Conservation (phyloP, 1,284 basidiomycete species). For the Marasmius tenuissimus region DNA sequence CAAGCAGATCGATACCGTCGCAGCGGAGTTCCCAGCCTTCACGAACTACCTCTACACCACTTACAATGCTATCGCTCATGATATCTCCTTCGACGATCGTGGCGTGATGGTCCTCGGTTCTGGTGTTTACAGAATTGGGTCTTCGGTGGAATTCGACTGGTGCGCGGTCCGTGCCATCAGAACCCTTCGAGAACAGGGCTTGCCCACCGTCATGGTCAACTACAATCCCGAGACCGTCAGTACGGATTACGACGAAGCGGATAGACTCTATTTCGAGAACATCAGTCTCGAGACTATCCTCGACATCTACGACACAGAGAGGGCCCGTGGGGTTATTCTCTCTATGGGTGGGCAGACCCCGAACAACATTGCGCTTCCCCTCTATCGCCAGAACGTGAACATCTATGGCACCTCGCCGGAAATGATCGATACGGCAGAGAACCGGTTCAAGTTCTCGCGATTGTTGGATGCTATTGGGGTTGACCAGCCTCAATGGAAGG, state of each 20-base stretch:
- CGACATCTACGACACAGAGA: slow-evolving; percentile 95
- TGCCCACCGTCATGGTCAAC: slow-evolving; percentile 99
- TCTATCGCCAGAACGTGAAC: slow-evolving; percentile 95
- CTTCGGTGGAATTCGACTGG: slow-evolving; percentile 99
- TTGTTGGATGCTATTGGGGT: slow-evolving; percentile 97
- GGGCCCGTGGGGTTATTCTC: slow-evolving; percentile 88
- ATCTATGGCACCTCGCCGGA: slow-evolving; percentile 98
- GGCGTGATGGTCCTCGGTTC: slow-evolving; percentile 98
- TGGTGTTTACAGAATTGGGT: slow-evolving; percentile 98
- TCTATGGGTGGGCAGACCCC: slow-evolving; percentile 99
- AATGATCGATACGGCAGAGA: slow-evolving; percentile 99
- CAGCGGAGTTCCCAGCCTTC: slow-evolving; percentile 97
- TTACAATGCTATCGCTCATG: slow-evolving; percentile 94
- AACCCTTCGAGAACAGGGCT: slow-evolving; percentile 91
- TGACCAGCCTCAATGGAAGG: slow-evolving; percentile 97
- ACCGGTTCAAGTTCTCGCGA: slow-evolving; percentile 99
- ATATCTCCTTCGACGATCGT: slow-evolving; percentile 85
- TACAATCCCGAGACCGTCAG: slow-evolving; percentile 99
- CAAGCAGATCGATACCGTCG: slow-evolving; percentile 99
- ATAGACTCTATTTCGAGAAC: slow-evolving; percentile 98
- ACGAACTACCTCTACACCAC: slow-evolving; percentile 99
- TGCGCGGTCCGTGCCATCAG: slow-evolving; percentile 97
- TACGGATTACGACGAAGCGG: slow-evolving; percentile 99
- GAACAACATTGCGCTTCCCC: slow-evolving; percentile 95
- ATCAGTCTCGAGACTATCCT: slow-evolving; percentile 96